Evolutionary conservation across 192 early-diverging fungal genomes (phyloP), one percentile per base, ranked within the genome.

Genomic region (Podochytrium sp.): DNA sequence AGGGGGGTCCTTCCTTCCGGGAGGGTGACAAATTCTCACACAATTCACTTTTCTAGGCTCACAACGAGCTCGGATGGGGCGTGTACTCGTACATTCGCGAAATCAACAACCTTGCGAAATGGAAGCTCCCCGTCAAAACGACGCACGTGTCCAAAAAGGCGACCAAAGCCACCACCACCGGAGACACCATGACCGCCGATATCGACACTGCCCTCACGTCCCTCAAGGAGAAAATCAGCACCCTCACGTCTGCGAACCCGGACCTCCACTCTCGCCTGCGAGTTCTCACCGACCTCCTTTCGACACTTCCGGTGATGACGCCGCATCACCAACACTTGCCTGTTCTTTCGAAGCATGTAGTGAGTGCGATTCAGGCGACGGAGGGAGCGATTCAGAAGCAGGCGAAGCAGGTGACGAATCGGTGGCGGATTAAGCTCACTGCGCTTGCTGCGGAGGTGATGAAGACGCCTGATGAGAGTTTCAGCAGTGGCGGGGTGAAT

Each of bases 21-120:
- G 1, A 7, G 16, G 12, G n/a, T n/a, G n/a, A n/a, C n/a, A n/a
- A n/a, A n/a, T n/a, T n/a, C n/a, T n/a, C n/a, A n/a, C n/a, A n/a
- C n/a, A n/a, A n/a, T n/a, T 64, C 23, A 51, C 33, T 1, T 41
- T 29, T 42, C 5, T 18, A 72, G 70, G 70, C 70, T 27, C 30
- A 47, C 6, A 72, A 72, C 32, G 70, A 72, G 41, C 58, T 72
- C 20, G 70, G 70, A 7, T 60, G 56, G 70, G 55, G 56, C 12
- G 70, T 72, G 20, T 23, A 23, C 29, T 72, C 70, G 5, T 25
- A 25, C 18, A 18, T 10, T 1, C 70, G 70, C 20, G 70, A 60
- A 34, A 27, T 72, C 37, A 72, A 39, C 33, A 16, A 60, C 47
- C 18, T 16, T 5, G n/a, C n/a, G n/a, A 41, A 42, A 34, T 58